phyloP scores from a whole-genome alignment of 78 protist genomes.

The Guillardia theta region DNA sequence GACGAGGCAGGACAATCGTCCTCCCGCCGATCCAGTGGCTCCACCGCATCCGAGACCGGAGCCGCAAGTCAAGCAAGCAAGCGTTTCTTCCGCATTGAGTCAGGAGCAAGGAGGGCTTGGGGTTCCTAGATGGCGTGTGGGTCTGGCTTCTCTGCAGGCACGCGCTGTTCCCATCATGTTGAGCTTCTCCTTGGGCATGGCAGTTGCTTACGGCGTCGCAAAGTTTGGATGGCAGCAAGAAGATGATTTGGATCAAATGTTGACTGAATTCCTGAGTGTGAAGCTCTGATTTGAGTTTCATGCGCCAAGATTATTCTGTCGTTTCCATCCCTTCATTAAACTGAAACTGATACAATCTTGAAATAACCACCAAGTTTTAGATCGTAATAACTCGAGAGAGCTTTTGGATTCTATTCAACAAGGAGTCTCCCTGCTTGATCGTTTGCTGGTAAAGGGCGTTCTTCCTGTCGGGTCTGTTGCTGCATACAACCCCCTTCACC shows the following conservation, averaged over 20 bases:
- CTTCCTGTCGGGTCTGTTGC: slow-evolving; percentile 85
- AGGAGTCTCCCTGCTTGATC: slow-evolving; percentile 87
- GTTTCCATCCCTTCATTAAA: no score
- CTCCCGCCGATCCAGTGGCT: no score
- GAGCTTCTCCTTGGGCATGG: background rate
- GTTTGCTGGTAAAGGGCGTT: slow-evolving; percentile 79
- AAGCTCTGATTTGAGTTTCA: background rate
- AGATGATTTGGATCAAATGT: background rate
- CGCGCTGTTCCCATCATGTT: no score
- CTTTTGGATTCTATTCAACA: slow-evolving; percentile 92
- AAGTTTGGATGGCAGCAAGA: background rate
- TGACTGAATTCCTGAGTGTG: background rate
- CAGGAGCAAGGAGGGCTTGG: no score
- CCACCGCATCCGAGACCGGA: no score
- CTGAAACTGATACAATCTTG: no score
- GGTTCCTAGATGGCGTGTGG: no score
- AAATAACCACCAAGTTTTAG: slow-evolving; percentile 2
- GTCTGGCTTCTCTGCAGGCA: no score
- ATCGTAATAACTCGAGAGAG: slow-evolving; percentile 89
- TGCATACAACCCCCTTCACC: slow-evolving; percentile 80
- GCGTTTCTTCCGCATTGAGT: no score
- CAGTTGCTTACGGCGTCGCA: background rate
- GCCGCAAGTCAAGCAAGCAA: no score
- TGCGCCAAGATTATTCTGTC: no score
- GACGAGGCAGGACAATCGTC: no score